Evolutionary conservation across 179 eudicot genomes (phyloP), one percentile per base, ranked within the genome.

Genomic region (Pouteria campechiana): DNA sequence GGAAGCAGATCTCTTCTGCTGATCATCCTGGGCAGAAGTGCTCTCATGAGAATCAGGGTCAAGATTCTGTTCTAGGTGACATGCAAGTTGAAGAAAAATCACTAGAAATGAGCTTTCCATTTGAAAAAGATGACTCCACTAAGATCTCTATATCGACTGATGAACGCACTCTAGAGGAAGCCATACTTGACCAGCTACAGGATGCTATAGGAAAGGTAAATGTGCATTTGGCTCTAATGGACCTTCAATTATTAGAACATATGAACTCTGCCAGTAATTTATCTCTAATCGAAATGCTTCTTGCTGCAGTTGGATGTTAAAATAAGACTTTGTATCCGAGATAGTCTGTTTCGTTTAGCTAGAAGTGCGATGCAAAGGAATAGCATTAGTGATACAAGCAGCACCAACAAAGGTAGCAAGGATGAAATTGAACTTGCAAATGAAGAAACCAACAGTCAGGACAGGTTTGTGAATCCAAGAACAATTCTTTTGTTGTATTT

Each of bases 321-420:
- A 28, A 52, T 63, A 44, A 74, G 94, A 55, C 65, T 79, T 50
- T 64, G 79, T 46, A 74, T 86, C 32, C 60, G 94, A 55, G 96
- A 83, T 55, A 86, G 96, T 57, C 69, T 86, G 54, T 69, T 57
- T 64, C 74, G 96, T 15, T 60, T 86, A 55, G 96, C 90, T 44
- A 71, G 63, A 36, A 79, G 78, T 72, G 80, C 94, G 17, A 49
- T 36, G 47, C 89, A 60, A 44, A 76, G 96, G 70, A 70, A 70
- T 39, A 47, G 50, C 56, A 46, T 65, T 46, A 73, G 25, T 69
- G 81, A 65, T 48, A 56, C 54, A 48, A 64, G 68, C 68, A 60
- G 63, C 41, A 40, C 67, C 33, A 69, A 50, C 41, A 70, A 46
- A 54, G 56, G 54, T 41, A 51, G 45, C 35, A 37, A 44, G 44